Evolutionary conservation across 2,329 filamentous ascomycete genomes (phyloP), one percentile per base, ranked within the genome.

Genomic region (Exophiala alcalophila): DNA sequence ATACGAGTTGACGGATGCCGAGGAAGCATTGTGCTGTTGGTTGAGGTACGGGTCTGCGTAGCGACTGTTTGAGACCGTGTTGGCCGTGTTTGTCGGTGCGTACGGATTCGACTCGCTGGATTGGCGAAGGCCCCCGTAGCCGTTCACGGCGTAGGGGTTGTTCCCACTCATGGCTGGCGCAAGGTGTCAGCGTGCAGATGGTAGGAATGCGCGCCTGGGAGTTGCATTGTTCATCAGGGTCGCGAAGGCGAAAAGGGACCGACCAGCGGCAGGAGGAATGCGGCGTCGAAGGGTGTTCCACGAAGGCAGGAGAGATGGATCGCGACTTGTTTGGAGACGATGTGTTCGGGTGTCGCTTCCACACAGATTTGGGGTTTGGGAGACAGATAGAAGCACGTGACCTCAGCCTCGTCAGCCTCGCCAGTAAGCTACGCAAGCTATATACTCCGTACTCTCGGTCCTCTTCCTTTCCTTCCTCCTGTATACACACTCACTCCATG

Each of bases 1-100:
- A 28, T 50, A 50, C 43, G 52, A 53, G 38, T 53, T 55, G 28
- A 56, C 48, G 30, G 50, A 53, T 4, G 54, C 45, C 16, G 43
- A 52, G 24, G 54, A 56, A 15, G 36, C 42, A 40, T 56, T 56
- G 33, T 51, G 49, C 20, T 53, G 52, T 12, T 30, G 30, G 28
- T 37, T 44, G 4, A 49, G 33, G 26, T 56, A 56, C 12, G 52
- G 49, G 23, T 54, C 51, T 14, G 29, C 49, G 25, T 47, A 51
- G 24, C 49, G 49, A 27, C 45, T 39, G 20, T 37, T 35, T 18
- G 49, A 39, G 21, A 52, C 35, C 16, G 45, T 36, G 14, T 49
- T 45, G 29, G 49, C 21, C 6, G 39, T 35, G 26, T 47, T 47
- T 10, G 49, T 49, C 12, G 46, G 35, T 14, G 48, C 51, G 31